A percentile compares a stretch with the other conserved stretches of the same genome.
These are phyloP conservation scores for Beauveria brongniartii DNA, from an alignment of 2,329 filamentous ascomycete species.

Conservation along the genomic window DNA sequence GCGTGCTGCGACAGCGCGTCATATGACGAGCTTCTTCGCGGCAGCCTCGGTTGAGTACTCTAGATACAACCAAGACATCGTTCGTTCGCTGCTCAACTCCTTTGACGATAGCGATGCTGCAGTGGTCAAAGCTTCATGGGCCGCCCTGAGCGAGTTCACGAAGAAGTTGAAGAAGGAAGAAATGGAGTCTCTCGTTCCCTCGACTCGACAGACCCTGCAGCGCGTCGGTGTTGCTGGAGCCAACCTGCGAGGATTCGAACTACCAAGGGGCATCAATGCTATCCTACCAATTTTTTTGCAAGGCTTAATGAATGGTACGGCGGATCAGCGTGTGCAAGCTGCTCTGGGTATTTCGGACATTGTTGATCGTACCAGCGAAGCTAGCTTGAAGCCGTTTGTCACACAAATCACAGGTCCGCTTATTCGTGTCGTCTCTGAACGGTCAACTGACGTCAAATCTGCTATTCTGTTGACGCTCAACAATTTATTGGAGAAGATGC, in stretches of 20 bases:
- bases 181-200: slow-evolving; percentile 87
- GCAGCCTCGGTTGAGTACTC: slow-evolving; percentile 80
- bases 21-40: slow-evolving; percentile 81
- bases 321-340: slow-evolving; percentile 85
- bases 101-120: slow-evolving; percentile 80
- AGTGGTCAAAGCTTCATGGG: slow-evolving; percentile 86
- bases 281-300: slow-evolving; percentile 95
- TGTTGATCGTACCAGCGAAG: slow-evolving; percentile 82
- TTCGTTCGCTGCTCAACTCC: slow-evolving; percentile 80
- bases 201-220: slow-evolving; percentile 76
- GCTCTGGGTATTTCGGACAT: slow-evolving; percentile 93
- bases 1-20: slow-evolving; percentile 67
- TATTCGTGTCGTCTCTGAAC: slow-evolving; percentile 94
- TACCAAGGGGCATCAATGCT: slow-evolving; percentile 96
- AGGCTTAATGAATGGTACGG: slow-evolving; percentile 90
- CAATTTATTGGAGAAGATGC: slow-evolving; percentile 94
- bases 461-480: slow-evolving; percentile 92
- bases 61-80: slow-evolving; percentile 90
- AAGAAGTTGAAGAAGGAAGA: slow-evolving; percentile 91
- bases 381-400: slow-evolving; percentile 86
- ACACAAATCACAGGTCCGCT: slow-evolving; percentile 96
- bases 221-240: slow-evolving; percentile 83
- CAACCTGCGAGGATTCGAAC: slow-evolving; percentile 76
- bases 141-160: slow-evolving; percentile 77
- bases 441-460: slow-evolving; percentile 91